Base-by-base conservation (phyloP, 2,329 filamentous ascomycete species). In the Colletotrichum cereale region DNA sequence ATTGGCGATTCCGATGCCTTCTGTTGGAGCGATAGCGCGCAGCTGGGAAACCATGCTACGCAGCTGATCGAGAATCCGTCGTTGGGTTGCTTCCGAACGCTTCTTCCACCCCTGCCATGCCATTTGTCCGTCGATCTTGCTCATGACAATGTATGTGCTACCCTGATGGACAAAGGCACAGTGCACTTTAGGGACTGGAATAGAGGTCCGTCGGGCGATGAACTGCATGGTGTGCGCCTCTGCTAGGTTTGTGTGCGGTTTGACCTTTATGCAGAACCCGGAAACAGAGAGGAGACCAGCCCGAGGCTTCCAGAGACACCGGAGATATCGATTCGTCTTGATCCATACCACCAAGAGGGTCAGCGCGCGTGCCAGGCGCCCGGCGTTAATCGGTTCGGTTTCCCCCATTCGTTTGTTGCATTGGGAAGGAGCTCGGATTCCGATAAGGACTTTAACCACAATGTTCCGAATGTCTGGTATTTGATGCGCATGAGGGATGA, bases 101-200 rank as follows among this genome's bases (percentile, higher is more conserved):
- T 42, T 6, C 11, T 1, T 5, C 75, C 75, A 77, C 14, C 66
- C 62, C 21, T 24, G 12, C 8, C 42, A 53, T 31, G 69, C 66
- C 56, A 69, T 67, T 12, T 73, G 26, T 2, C 82, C 81, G 4
- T 76, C 61, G 36, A 84, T 79, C 52, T 78, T 66, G 40, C 80
- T 75, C 83, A 86, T 86, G 2, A 85, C 75, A 66, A 86, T 84
- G 72, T 84, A 86, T 0, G 80, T 75, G 16, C 71, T 65, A 26
- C 76, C 78, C 31, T 78, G 76, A 67, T 80, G 76, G 2, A 75
- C 62, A 69, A 85, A 86, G 16, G 83, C 79, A 71, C 76, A 83
- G 72, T 84, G 78, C 1, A 86, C 78, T 31, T 80, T 79, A 2
- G 85, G 84, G 1, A 86, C 82, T 6, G 83, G 84, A 34, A 86